Base-by-base conservation (phyloP, 2,329 filamentous ascomycete genomes). In the Hawksworthiomyces lignivorus region DNA sequence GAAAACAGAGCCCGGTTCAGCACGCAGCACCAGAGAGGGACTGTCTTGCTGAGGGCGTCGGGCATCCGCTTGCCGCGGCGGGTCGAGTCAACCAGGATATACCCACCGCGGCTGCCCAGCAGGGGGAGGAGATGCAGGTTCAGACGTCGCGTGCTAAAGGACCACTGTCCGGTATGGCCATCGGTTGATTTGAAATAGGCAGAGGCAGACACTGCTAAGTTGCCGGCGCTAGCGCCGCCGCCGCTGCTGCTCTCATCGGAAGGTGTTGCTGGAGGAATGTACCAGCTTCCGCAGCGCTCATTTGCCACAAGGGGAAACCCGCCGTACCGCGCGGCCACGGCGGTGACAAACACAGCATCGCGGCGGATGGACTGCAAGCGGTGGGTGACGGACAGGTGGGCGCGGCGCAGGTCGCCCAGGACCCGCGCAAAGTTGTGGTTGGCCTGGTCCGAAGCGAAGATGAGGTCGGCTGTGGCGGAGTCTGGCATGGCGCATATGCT, bases 101-200 rank as follows among this genome's bases (percentile, higher is more conserved):
- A 80, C 27, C 79, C 80, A 49, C 30, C 39, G 43, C 66, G 55
- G 47, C 74, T 78, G 41, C 90, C 72, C 30, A 89, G 55, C 26
- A 26, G 12, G 24, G 80, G 72, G 37, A 96, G 60, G 14, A 97
- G 58, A 50, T 94, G 85, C 53, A 95, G 58, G 58, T 98, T 98
- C 55, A 97, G 63, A 50, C 92, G 72, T 48, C 92, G 69, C 18
- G 82, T 75, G 62, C 86, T 95, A 57, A 97, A 95, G 47, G 81
- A 77, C 92, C 92, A 98, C 56, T 94, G 81, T 8, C 86, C 82
- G 39, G 81, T 80, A 60, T 98, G 92, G 1, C 92, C 92, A 64
- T 98, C 92, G 2, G 92, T 98, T 63, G 87, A 94, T 70, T 98
- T 98, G 65, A 97, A 98, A 63, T 97, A 98, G 24, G 84, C 86